phyloP scores from a whole-genome alignment of 805 yeast genomes.

The Lipomyces lipofer region DNA sequence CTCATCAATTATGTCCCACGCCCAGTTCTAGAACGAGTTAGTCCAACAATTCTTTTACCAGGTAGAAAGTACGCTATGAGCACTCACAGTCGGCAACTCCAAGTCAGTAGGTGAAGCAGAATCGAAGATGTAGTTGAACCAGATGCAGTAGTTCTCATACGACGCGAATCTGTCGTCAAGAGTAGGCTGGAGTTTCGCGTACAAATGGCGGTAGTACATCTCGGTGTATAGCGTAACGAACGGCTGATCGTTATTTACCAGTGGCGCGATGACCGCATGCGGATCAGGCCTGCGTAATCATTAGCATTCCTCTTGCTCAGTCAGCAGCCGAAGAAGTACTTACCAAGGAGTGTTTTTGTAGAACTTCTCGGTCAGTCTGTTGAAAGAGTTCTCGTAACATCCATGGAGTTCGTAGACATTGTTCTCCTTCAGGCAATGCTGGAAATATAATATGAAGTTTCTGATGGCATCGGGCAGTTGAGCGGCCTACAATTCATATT shows the following conservation, averaged over 20 bases:
- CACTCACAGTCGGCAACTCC: conserved; percentile 45
- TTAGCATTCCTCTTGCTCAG: background rate
- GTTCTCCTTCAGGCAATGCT: conserved; percentile 46
- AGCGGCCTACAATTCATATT: conserved; percentile 25
- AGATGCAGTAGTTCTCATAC: conserved; percentile 51
- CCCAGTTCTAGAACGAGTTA: conserved; percentile 41
- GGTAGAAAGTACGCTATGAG: background rate
- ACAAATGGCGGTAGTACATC: conserved; percentile 52
- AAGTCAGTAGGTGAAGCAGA: conserved; percentile 48
- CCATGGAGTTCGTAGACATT: conserved; percentile 47
- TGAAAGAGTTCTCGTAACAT: conserved; percentile 49
- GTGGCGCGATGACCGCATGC: conserved; percentile 44
- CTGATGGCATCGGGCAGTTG: conserved; percentile 48
- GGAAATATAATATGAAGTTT: conserved; percentile 47
- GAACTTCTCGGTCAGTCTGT: conserved; percentile 49
- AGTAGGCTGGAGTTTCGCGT: conserved; percentile 47
- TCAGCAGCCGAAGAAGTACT: background rate
- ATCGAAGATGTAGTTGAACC: conserved; percentile 49
- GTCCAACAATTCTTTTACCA: background rate
- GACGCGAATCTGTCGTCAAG: conserved; percentile 50
- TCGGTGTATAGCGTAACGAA: conserved; percentile 51
- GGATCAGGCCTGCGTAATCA: conserved; percentile 43
- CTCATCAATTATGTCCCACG: conserved; percentile 55
- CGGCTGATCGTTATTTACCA: conserved; percentile 48
- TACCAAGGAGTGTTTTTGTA: conserved; percentile 47